Conservation (phyloP, 2,329 filamentous ascomycete species). For the Xylaria sp. region DNA sequence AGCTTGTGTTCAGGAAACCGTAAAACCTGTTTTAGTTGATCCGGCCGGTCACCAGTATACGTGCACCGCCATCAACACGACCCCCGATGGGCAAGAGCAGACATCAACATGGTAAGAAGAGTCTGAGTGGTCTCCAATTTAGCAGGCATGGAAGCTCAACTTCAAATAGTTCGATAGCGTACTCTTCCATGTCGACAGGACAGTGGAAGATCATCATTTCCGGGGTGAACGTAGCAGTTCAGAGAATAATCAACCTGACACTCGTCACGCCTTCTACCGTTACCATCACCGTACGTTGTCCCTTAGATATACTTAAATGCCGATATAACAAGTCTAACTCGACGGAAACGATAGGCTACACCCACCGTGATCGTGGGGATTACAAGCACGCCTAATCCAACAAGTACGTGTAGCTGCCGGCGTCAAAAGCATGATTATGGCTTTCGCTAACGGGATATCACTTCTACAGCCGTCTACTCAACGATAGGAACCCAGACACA, state of each 20-base stretch:
- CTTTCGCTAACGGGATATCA: conserved; percentile 18
- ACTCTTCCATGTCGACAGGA: conserved; percentile 46
- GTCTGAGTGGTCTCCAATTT: neutral
- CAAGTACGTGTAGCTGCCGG: too few relatives aligned
- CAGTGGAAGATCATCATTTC: conserved; percentile 46
- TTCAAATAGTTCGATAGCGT: conserved; percentile 43
- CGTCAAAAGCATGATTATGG: neutral
- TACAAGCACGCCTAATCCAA: conserved; percentile 42
- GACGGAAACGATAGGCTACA: conserved; percentile 39
- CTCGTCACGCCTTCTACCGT: conserved; percentile 43
- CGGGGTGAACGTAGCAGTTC: conserved; percentile 45
- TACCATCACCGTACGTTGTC: conserved; percentile 42
- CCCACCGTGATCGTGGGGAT: conserved; percentile 46
- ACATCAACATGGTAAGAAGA: conserved; percentile 47
- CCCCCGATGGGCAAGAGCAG: conserved; percentile 42
- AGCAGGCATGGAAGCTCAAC: neutral
- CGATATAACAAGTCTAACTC: too few relatives aligned
- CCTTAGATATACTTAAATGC: too few relatives aligned
- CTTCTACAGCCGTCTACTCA: conserved; percentile 29
- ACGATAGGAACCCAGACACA: conserved; percentile 40
- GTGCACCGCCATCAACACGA: conserved; percentile 45
- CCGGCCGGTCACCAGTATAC: conserved; percentile 43
- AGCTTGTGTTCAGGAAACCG: conserved; percentile 45
- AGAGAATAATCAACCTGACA: conserved; percentile 45
- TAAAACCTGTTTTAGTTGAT: conserved; percentile 45